Evolutionary conservation across 345 rosid species (phyloP), one percentile per base, ranked within the genome.

Genomic region (Capsella bursapastoris): DNA sequence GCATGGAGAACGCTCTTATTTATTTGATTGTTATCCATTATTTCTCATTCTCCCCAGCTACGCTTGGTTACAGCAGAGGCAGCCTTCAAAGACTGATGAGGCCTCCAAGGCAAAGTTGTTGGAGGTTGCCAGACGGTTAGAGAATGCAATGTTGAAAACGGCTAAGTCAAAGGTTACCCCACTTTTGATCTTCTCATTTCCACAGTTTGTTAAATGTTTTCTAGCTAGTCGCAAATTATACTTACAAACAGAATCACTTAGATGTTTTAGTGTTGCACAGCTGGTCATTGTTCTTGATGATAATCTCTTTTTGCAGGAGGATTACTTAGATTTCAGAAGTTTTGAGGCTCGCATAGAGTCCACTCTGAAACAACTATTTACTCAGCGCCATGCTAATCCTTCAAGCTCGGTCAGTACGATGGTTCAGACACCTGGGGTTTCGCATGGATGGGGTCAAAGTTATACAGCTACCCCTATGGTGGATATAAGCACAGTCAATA

Each of bases 361-460:
- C 89, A 76, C 9, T 85, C 69, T 86, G 61, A 82, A 75, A 68
- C 47, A 15, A 66, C 51, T 34, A 45, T 83, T 77, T 25, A 84
- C 66, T 58, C 90, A 80, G 38, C 89, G 86, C 47, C 87, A 70
- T 52, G 83, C 81, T 74, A 86, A 93, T 70, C 60, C 96, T 71
- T 72, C 92, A 50, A 66, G 73, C 35, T 62, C 92, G 25, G 70
- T 78, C 75, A 83, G 83, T 68, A 85, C 88, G 43, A 92, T 86
- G 92, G 89, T 89, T 72, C 97, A 92, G n/a, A 86, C 92, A 8
- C 92, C 94, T 80, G 99, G 86, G 40, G 84, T 90, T 84, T 80
- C 89, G 4, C 86, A 79, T 28, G 78, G 84, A 72, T 58, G 68
- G 73, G 89, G 80, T 81, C 84, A 91, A 49, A 88, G 78, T 70